phyloP scores from a whole-genome alignment of 768 basidiomycete species.

The Boletales sp. region DNA sequence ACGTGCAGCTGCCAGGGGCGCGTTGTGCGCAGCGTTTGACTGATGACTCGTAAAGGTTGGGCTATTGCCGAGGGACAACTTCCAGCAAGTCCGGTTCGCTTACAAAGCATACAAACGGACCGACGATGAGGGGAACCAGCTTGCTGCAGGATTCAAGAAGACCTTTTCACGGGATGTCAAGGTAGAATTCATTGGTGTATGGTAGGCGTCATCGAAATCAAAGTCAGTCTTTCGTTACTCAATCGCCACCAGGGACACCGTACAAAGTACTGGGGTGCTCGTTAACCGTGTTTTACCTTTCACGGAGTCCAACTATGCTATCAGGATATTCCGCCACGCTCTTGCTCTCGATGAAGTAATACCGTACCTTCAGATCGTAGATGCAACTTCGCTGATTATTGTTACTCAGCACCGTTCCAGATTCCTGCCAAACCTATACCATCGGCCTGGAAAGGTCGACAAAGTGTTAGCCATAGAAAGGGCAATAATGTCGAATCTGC shows the following conservation, averaged over 20 bases:
- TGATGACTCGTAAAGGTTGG: constrained; percentile 48
- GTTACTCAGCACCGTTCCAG: constrained; percentile 54
- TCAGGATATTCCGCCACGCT: constrained; percentile 75
- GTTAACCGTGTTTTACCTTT: constrained; percentile 62
- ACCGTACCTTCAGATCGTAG: background rate
- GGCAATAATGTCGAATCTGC: background rate
- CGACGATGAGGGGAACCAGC: constrained; percentile 39
- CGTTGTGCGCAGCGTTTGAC: constrained; percentile 1
- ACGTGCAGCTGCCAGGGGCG: background rate
- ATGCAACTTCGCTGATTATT: constrained; percentile 7
- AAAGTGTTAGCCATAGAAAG: background rate
- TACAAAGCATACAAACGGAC: constrained; percentile 65
- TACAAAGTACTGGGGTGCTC: constrained; percentile 71
- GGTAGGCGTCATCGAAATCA: constrained; percentile 38
- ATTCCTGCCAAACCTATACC: constrained; percentile 62
- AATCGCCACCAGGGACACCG: constrained; percentile 60
- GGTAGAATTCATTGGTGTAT: constrained; percentile 79
- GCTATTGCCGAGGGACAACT: constrained; percentile 62
- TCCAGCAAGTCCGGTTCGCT: constrained; percentile 68
- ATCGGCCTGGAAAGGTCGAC: constrained; percentile 34
- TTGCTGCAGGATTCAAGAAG: constrained; percentile 66
- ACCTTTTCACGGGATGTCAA: constrained; percentile 65
- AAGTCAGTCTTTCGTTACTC: background rate
- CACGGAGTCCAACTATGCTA: constrained; percentile 54
- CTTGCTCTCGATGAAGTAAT: constrained; percentile 72